Evolutionary conservation across 305 asterid genomes (phyloP).

Genomic region (Ajuga reptans): DNA sequence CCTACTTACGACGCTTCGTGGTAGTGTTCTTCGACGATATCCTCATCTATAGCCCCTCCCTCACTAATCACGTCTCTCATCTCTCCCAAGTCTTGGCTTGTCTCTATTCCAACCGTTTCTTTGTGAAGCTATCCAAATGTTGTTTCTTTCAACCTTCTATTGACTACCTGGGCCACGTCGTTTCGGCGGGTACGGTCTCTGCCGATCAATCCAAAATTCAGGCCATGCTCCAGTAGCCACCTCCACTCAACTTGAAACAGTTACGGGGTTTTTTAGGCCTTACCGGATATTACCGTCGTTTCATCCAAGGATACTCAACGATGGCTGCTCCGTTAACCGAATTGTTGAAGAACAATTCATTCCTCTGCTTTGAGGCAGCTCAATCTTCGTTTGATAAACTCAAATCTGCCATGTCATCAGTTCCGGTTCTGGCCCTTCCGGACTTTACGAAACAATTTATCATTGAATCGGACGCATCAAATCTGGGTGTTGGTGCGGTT

Average conservation of each 20-base stretch:
- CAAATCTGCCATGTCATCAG: not conserved
- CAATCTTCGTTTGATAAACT: not conserved
- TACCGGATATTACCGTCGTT: not conserved
- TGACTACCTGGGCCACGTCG: not conserved
- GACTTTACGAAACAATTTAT: not conserved
- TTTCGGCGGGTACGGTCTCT: not conserved
- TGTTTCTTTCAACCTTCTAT: not conserved
- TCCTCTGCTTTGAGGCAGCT: not conserved
- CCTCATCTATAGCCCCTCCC: not conserved
- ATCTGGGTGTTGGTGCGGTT: not conserved
- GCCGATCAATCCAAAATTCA: not conserved
- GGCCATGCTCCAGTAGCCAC: not conserved
- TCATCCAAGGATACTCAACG: not conserved
- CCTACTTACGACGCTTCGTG: not conserved
- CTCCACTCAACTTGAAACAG: not conserved
- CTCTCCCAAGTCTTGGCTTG: not conserved
- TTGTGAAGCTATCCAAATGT: not conserved
- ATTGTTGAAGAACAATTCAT: not conserved
- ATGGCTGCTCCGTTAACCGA: not conserved
- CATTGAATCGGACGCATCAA: not conserved
- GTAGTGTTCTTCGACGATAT: not conserved
- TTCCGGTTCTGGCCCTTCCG: not conserved
- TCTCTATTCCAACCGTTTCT: not conserved
- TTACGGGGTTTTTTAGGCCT: not conserved
- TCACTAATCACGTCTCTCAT: not conserved